Evolutionary conservation across 1,284 basidiomycete species (phyloP), one percentile per base, ranked within the genome.

Genomic region (Pseudozyma sp.): DNA sequence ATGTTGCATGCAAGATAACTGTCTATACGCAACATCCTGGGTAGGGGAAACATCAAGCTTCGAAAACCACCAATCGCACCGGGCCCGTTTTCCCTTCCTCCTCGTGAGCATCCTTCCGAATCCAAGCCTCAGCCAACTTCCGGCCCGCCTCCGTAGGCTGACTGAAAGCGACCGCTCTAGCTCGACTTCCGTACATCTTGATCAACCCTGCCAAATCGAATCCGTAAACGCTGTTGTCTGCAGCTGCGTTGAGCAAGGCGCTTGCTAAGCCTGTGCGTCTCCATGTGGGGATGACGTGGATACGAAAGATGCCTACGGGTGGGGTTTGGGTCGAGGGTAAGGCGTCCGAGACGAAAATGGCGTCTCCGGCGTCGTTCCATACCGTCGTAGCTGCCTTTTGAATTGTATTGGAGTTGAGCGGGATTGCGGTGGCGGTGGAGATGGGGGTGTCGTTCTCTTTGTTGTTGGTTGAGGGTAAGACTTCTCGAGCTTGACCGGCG

Each of bases 81-180:
- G 38, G 5, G 25, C n/a, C n/a, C n/a, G 52, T n/a, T 11, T 19
- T 19, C 38, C 21, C 45, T 34, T 6, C 3, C 11, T 31, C 8
- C 14, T 43, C 16, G 10, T 39, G 18, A 11, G 19, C 21, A 16
- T 62, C 63, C 39, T 52, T 53, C 1, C 72, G 52, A 45, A 82
- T 73, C 79, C 79, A 82, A 9, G 59, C 58, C 58, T 77, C 68
- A 1, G 81, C 81, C 34, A 82, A 42, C 42, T 65, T 67, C 38
- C 70, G 43, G 31, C 81, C 81, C 8, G 72, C 72, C 51, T 76
- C 71, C n/a, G 79, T 82, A 42, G 81, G 81, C 53, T 82, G 81
- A 48, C 76, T 78, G 67, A 82, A 82, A 1, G 79, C 79, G 8
- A 77, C 62, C 10, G 71, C 56, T 21, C 66, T 62, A 18, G 77